Conservation (phyloP, 257 asterid genomes). For the Parsonsia alboflavescens region DNA sequence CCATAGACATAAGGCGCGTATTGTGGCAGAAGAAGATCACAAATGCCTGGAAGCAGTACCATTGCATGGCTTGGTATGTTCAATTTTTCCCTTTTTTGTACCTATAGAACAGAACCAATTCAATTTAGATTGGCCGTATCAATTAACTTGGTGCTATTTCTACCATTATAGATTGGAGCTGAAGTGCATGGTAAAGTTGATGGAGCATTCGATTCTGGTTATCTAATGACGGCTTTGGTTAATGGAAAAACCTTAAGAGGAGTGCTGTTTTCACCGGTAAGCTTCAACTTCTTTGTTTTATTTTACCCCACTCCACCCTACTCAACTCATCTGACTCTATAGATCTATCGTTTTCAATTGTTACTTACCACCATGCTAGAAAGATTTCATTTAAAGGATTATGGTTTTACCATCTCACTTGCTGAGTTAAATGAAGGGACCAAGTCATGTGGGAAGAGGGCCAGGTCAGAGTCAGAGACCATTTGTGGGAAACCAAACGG, state of each 20-base stretch:
- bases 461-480: slow-evolving; percentile 32
- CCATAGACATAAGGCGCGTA: slow-evolving; percentile 24
- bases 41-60: slow-evolving; percentile 35
- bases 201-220: slow-evolving; percentile 90
- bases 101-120: too few species aligned
- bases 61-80: slow-evolving; percentile 43
- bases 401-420: too few species aligned
- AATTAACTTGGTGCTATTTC: background rate
- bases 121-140: too few species aligned
- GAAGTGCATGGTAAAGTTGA: slow-evolving; percentile 86
- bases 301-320: too few species aligned
- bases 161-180: slow-evolving; percentile 65
- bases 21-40: slow-evolving; percentile 29
- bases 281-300: too few species aligned
- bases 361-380: too few species aligned
- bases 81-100: background rate
- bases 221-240: slow-evolving; percentile 82
- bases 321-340: too few species aligned
- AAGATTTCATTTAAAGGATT: too few species aligned
- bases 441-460: slow-evolving; percentile 41
- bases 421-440: slow-evolving; percentile 71
- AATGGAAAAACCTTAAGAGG: slow-evolving; percentile 85
- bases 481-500: slow-evolving; percentile 18
- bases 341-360: too few species aligned
- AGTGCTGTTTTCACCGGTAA: slow-evolving; percentile 80